A percentile compares a stretch with the other conserved stretches of the same genome.
Evolutionary conservation across 1,139 yeast species (phyloP).

Genomic region (Kodamaea suecica): DNA sequence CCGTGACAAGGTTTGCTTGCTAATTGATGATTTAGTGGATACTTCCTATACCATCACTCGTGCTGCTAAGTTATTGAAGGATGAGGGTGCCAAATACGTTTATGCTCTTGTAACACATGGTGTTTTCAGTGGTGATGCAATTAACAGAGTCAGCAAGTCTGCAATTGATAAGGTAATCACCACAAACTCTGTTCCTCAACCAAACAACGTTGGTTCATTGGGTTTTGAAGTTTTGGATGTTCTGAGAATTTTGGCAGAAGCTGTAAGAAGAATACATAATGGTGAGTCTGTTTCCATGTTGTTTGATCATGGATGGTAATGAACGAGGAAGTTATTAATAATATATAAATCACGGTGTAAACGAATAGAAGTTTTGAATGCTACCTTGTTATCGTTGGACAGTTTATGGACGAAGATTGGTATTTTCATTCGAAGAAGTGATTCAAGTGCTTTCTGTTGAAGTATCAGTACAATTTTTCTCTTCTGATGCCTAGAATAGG

Average conservation of each 20-base stretch:
- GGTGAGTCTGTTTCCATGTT: conserved; percentile 95
- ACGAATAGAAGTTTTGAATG: background rate
- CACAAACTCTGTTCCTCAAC: conserved; percentile 93
- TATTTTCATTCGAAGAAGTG: too few species aligned
- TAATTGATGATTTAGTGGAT: conserved; percentile 91
- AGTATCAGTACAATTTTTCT: too few species aligned
- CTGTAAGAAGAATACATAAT: conserved; percentile 91
- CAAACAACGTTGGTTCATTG: conserved; percentile 52
- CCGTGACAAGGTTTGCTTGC: conserved; percentile 73
- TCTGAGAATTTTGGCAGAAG: conserved; percentile 84
- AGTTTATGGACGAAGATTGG: too few species aligned
- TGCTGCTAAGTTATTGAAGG: conserved; percentile 87
- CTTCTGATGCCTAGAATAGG: too few species aligned
- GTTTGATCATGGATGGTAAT: conserved; percentile 82
- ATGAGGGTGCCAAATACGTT: conserved; percentile 85
- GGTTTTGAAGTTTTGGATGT: conserved; percentile 82
- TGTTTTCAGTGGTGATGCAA: conserved; percentile 87
- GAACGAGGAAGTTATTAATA: too few species aligned
- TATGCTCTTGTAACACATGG: conserved; percentile 93
- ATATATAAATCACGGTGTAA: background rate
- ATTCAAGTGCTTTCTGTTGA: too few species aligned
- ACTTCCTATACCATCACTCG: conserved; percentile 89
- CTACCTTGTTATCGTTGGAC: too few species aligned
- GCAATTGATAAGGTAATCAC: conserved; percentile 82
- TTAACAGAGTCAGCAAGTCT: conserved; percentile 63